Conservation (phyloP, 345 rosid genomes). For the Lepidium sativum region DNA sequence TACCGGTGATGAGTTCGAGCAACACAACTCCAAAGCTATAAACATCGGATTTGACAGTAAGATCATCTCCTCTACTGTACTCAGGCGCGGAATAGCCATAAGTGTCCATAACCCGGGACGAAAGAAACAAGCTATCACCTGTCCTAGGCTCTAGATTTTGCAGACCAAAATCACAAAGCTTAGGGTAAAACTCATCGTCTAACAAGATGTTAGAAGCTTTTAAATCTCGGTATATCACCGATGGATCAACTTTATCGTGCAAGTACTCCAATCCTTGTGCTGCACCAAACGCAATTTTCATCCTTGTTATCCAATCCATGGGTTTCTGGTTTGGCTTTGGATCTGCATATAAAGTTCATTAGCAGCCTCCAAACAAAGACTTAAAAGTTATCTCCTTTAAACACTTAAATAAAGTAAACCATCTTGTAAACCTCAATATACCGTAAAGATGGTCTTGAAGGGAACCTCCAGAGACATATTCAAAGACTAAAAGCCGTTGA, state of each 20-base stretch:
- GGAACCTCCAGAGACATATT: constrained; percentile 44
- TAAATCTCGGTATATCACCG: constrained; percentile 44
- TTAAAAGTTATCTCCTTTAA: not conserved
- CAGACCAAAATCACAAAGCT: constrained; percentile 55
- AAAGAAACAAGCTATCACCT: constrained; percentile 30
- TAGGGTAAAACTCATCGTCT: constrained; percentile 38
- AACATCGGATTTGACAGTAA: constrained; percentile 58
- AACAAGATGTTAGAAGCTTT: constrained; percentile 59
- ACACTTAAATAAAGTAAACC: not conserved
- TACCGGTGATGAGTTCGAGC: constrained; percentile 62
- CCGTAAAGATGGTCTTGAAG: constrained; percentile 50
- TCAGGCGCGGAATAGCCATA: constrained; percentile 73
- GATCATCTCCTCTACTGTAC: constrained; percentile 41
- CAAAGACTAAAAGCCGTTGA: constrained; percentile 57
- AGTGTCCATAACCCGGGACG: constrained; percentile 53
- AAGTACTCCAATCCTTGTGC: constrained; percentile 60
- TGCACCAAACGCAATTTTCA: constrained; percentile 53
- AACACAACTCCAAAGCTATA: constrained; percentile 68
- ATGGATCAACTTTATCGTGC: constrained; percentile 50
- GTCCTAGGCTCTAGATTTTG: constrained; percentile 34
- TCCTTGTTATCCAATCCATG: constrained; percentile 48
- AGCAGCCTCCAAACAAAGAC: not conserved
- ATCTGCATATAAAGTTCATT: too few species aligned
- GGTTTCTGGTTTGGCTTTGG: constrained; percentile 27
- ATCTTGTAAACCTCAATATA: constrained; percentile 4